A percentile compares a stretch with the other conserved stretches of the same genome.
Conservation (phyloP, 352 stramenopile genomes). For the Blastocystis sp. region DNA sequence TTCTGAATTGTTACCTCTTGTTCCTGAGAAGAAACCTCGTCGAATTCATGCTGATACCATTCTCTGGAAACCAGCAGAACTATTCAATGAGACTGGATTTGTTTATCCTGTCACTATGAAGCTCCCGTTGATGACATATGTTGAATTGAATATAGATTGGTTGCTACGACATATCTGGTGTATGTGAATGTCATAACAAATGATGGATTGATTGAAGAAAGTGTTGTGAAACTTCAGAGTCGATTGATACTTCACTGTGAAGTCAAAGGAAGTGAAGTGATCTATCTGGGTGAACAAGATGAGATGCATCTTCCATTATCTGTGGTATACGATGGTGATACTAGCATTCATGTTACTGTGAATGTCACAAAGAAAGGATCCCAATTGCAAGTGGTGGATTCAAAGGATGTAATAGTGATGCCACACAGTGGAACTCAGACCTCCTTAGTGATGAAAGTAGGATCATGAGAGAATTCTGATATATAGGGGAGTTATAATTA, state of each 20-base stretch:
- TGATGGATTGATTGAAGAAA: too few species aligned
- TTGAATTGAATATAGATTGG: too few species aligned
- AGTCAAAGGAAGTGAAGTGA: not conserved
- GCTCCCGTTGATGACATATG: not conserved
- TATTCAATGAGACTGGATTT: not conserved
- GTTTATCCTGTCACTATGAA: not conserved
- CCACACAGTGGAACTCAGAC: too few species aligned
- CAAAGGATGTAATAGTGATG: too few species aligned
- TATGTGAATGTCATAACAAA: too few species aligned
- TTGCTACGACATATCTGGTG: too few species aligned
- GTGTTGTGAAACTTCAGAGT: not conserved
- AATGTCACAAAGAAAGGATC: too few species aligned
- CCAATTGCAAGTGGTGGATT: too few species aligned
- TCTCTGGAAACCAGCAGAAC: not conserved
- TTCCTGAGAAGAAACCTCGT: not conserved
- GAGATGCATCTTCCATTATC: not conserved
- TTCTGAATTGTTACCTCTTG: too few species aligned
- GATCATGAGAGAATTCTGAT: too few species aligned
- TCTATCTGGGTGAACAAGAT: not conserved
- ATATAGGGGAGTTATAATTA: too few species aligned
- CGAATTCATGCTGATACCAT: not conserved
- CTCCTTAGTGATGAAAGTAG: too few species aligned
- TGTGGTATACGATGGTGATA: not conserved
- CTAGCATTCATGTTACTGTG: not conserved
- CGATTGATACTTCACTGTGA: not conserved